phyloP scores from a whole-genome alignment of 2,329 filamentous ascomycete species.

The Aspergillus persii region DNA sequence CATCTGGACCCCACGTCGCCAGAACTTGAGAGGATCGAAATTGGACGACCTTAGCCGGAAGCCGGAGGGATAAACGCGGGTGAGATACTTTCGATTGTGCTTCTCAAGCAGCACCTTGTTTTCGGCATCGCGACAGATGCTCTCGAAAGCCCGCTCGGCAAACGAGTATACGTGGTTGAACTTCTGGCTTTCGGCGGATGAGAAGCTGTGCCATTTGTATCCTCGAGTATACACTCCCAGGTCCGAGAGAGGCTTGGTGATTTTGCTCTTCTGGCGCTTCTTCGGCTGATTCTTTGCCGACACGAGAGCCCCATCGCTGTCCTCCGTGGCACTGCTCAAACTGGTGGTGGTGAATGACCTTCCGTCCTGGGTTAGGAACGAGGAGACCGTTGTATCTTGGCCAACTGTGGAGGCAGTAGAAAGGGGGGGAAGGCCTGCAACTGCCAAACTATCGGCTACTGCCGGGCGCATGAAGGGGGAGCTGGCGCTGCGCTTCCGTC shows the following conservation, averaged over 20 bases:
- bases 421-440: slow-evolving; percentile 49
- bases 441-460: slow-evolving; percentile 56
- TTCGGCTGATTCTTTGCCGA: slow-evolving; percentile 59
- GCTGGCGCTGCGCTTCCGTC: slow-evolving; percentile 68
- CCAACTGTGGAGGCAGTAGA: slow-evolving; percentile 55
- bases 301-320: slow-evolving; percentile 63
- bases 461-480: slow-evolving; percentile 69
- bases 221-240: slow-evolving; percentile 76
- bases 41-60: slow-evolving; percentile 84
- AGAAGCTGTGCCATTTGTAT: slow-evolving; percentile 82
- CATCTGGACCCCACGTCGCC: slow-evolving; percentile 97
- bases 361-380: slow-evolving; percentile 51
- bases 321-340: slow-evolving; percentile 65
- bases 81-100: slow-evolving; percentile 88
- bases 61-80: slow-evolving; percentile 88
- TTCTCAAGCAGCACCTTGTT: slow-evolving; percentile 76
- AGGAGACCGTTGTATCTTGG: slow-evolving; percentile 39
- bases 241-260: slow-evolving; percentile 75
- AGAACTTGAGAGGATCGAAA: slow-evolving; percentile 90
- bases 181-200: slow-evolving; percentile 71
- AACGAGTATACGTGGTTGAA: slow-evolving; percentile 97
- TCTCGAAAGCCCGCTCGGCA: slow-evolving; percentile 83
- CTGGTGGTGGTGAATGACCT: slow-evolving; percentile 55
- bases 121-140: slow-evolving; percentile 71
- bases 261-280: slow-evolving; percentile 73